Evolutionary conservation across 129 eudicot species (phyloP), one percentile per base, ranked within the genome.

Genomic region (Pittosporum tobira): DNA sequence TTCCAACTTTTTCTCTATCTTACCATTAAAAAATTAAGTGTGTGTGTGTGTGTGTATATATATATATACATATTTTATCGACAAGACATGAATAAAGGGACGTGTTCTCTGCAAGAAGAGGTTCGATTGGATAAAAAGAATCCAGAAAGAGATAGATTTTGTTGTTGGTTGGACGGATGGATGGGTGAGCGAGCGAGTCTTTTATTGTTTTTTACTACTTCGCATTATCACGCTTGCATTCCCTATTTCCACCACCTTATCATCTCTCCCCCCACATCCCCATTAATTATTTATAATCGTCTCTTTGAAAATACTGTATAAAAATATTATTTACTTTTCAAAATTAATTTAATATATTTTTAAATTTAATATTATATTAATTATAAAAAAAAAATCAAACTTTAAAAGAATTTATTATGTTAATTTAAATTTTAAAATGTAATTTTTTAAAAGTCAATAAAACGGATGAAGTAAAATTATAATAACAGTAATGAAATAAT

Each of bases 61-160:
- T 36, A 36, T 36, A 36, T 5, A 27, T 14, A n/a, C 45, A 12
- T 26, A 30, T 34, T 56, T 62, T 46, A 63, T 57, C 60, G 57
- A 52, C 43, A 70, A 36, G 63, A 74, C 64, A 77, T 74, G 78
- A 75, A 80, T 68, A 77, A 77, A 72, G 81, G 57, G 80, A 66
- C 84, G 80, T 80, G 94, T 74, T 84, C 82, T 80, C 78, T 80
- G 84, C 76, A 75, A 68, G 84, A 84, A 74, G 87, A 80, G 72
- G 94, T 84, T 75, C 88, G 82, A 77, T 77, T 56, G 78, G 83
- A 84, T 84, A 80, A 77, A 76, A 77, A 77, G 88, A 74, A 80
- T 71, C 84, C 82, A 69, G 65, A 69, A n/a, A 63, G 71, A 61
- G 78, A 71, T 74, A 84, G 88, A 84, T 74, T 51, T 77, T 84